Evolutionary conservation across 805 yeast genomes (phyloP), one percentile per base, ranked within the genome.

Genomic region (Metschnikowia proteae): DNA sequence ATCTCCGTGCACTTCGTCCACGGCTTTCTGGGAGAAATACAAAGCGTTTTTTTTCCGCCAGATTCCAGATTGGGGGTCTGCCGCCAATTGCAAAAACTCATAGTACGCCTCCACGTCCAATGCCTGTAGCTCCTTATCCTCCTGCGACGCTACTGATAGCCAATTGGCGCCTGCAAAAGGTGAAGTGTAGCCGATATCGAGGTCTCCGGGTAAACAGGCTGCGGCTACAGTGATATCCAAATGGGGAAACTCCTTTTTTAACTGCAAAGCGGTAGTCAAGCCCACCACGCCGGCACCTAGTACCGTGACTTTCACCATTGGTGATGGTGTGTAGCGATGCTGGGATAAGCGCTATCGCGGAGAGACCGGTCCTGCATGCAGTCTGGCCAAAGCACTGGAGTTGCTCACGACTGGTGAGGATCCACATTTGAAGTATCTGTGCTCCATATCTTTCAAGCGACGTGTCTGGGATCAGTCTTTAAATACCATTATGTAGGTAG

Each of bases 81-180:
- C 48, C 1, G 84, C 80, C 43, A 82, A 60, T 9, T 71, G 64
- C 49, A 70, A 53, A 37, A 83, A 76, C 50, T 68, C 72, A 27
- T 54, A 54, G 56, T 84, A 84, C 0, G 79, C 80, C 3, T 73
- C 63, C 29, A 64, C 63, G 57, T 84, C 89, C 22, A 68, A 57
- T 25, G 46, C 43, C 39, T 59, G 62, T n/a, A 47, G 44, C 6
- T 30, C 17, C 17, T 23, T 35, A 22, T 79, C 80, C 3, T 68
- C 67, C 1, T 52, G 49, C 1, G 56, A 36, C 2, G 86, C 88
- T 64, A 81, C 80, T 9, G 85, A 78, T 42, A 70, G 72, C 87
- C 88, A 84, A 56, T 83, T 80, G 40, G 88, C 90, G 3, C 89
- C 89, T 0, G 88, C 89, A 60, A 73, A 79, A 3, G 88, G 88